Percentiles rank a stretch among this genome's conserved stretches.
These are phyloP conservation scores for Fusarium transvaalense DNA, from an alignment of 2,329 filamentous ascomycete genomes.

Conservation along the genomic window DNA sequence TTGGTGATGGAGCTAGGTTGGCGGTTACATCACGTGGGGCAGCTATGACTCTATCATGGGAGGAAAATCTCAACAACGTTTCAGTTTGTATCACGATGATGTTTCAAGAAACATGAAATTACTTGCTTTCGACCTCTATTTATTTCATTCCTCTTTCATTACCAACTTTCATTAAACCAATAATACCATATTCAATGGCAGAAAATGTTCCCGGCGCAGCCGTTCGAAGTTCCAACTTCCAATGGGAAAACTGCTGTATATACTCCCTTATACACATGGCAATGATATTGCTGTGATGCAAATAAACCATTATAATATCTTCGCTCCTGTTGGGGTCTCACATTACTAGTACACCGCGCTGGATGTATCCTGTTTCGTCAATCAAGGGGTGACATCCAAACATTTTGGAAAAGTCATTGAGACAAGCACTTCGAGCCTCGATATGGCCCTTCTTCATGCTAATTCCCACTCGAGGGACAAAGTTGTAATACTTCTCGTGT, in stretches of 20 bases:
- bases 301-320: not conserved
- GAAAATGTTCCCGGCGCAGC: constrained; percentile 2
- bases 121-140: not conserved
- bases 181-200: not conserved
- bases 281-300: too few species aligned
- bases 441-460: constrained; percentile 52
- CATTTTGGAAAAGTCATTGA: constrained; percentile 53
- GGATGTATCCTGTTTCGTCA: constrained; percentile 52
- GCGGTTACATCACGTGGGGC: constrained; percentile 41
- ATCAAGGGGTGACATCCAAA: constrained; percentile 55
- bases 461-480: constrained; percentile 51
- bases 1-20: constrained; percentile 35
- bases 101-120: not conserved
- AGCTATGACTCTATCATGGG: not conserved
- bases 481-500: constrained; percentile 51
- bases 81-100: not conserved
- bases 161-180: not conserved
- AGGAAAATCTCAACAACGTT: not conserved
- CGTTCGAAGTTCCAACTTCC: not conserved
- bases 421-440: constrained; percentile 52
- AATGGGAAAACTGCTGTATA: not conserved
- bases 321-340: constrained; percentile 11
- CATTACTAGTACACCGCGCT: constrained; percentile 50
- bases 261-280: not conserved
- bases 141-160: too few species aligned